These are phyloP conservation scores for Aspergillus transmontanensis DNA, from an alignment of 2,329 filamentous ascomycete genomes.

Conservation along the genomic window DNA sequence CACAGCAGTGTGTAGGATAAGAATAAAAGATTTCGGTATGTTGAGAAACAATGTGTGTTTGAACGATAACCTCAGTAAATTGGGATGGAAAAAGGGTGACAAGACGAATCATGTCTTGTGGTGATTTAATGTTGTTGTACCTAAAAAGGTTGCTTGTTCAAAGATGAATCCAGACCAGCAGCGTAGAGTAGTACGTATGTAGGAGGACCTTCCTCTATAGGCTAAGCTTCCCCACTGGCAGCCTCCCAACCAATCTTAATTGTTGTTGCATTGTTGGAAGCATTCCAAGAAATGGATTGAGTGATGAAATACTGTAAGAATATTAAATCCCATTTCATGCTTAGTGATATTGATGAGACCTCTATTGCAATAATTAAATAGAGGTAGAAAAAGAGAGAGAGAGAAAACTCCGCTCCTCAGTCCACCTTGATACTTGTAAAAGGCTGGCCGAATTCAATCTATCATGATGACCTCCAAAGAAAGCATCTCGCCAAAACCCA, in stretches of 20 bases:
- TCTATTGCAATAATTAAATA: not conserved
- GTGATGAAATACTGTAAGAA: not conserved
- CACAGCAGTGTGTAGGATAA: not conserved
- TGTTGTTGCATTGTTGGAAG: not conserved
- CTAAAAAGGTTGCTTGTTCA: not conserved
- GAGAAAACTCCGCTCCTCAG: not conserved
- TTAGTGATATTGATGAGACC: not conserved
- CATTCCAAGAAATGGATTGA: not conserved
- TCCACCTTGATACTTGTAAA: not conserved
- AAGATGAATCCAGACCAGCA: not conserved
- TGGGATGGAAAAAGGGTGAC: not conserved
- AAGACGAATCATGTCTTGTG: not conserved
- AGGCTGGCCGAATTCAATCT: not conserved
- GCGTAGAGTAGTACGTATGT: no score
- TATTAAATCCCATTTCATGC: not conserved
- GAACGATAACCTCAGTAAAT: not conserved
- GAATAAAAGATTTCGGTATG: not conserved
- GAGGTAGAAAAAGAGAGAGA: not conserved
- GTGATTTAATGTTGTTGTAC: not conserved
- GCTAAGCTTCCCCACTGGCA: not conserved
- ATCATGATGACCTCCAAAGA: constrained; percentile 20
- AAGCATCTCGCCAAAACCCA: constrained; percentile 21
- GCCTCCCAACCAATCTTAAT: not conserved
- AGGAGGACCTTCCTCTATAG: not conserved
- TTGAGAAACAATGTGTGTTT: not conserved